Base-by-base conservation (phyloP, 345 rosid genomes). In the Carallia pectinifolia region DNA sequence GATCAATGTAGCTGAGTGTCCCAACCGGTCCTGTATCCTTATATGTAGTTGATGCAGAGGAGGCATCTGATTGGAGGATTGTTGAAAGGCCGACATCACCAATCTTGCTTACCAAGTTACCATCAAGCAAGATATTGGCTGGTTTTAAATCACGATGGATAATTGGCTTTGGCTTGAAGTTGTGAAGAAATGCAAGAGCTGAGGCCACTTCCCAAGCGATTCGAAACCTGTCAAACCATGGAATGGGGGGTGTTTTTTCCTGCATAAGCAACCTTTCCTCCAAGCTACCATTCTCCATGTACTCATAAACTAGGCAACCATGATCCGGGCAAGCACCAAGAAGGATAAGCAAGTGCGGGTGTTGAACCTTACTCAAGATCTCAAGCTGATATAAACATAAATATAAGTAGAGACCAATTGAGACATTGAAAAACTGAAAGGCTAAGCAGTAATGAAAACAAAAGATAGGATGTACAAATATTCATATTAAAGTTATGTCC, bases 181-280 rank as follows among this genome's bases (percentile, higher is more conserved):
- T 85, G 82, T 93, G 98, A 62, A 93, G 97, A 64, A 87, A 91
- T n/a, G 73, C 76, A 6, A 93, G 91, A 36, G 90, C 91, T 34
- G 96, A 88, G 59, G 92, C 97, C 1, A 93, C 87, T 86, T 91
- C 98, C 91, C 92, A 91, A 65, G 92, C 97, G 17, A 93, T 93
- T 64, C 85, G 82, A 68, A 71, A 85, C 65, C 98, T 82, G 40
- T 82, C 86, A 36, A 80, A 89, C 98, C 98, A 93, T 0, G 97
- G 97, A 44, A 93, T 85, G 29, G 97, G 80, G 5, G 79, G 83
- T 6, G 85, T 77, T 6, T 84, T 62, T 72, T 83, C 78, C 65
- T 70, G 81, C 67, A 66, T 73, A 60, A 80, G 78, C 34, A 93
- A 71, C 50, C 97, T 80, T 0, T 89, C 97, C 60, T 89, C 93